These are phyloP conservation scores for Talaromyces proteolyticus DNA, from an alignment of 495 filamentous ascomycete species.

Conservation along the genomic window DNA sequence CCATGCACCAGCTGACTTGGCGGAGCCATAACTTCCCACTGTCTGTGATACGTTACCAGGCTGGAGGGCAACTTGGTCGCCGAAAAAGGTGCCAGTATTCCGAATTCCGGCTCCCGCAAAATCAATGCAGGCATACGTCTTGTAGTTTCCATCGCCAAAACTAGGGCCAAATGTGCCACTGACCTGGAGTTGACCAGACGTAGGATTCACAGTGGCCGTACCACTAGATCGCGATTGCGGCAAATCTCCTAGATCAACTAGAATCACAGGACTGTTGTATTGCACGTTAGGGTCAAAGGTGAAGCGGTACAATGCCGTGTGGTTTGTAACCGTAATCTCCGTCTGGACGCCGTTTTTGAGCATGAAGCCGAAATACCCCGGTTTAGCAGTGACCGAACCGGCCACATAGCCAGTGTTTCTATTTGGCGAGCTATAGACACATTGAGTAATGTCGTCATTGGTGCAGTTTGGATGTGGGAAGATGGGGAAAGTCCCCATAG, in stretches of 20 bases:
- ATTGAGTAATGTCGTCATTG: constrained; percentile 57
- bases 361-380: constrained; percentile 59
- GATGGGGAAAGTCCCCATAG: constrained; percentile 67
- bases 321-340: constrained; percentile 63
- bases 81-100: constrained; percentile 58
- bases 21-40: constrained; percentile 39
- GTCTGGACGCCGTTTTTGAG: constrained; percentile 49
- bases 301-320: constrained; percentile 61
- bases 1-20: constrained; percentile 59
- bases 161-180: constrained; percentile 58
- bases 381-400: constrained; percentile 48
- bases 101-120: constrained; percentile 55
- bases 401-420: constrained; percentile 39
- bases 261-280: constrained; percentile 47
- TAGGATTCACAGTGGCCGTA: constrained; percentile 45
- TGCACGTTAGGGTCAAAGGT: constrained; percentile 46
- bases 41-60: constrained; percentile 48
- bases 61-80: constrained; percentile 46
- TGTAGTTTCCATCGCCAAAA: constrained; percentile 60
- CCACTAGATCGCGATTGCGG: constrained; percentile 56
- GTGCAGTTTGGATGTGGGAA: constrained; percentile 62
- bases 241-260: constrained; percentile 61
- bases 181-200: constrained; percentile 57
- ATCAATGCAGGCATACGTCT: constrained; percentile 63
- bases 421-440: constrained; percentile 50